A percentile compares a stretch with the other conserved stretches of the same genome.
Evolutionary conservation across 2,329 filamentous ascomycete species (phyloP).

Genomic region (Mycosphaerella sp.): DNA sequence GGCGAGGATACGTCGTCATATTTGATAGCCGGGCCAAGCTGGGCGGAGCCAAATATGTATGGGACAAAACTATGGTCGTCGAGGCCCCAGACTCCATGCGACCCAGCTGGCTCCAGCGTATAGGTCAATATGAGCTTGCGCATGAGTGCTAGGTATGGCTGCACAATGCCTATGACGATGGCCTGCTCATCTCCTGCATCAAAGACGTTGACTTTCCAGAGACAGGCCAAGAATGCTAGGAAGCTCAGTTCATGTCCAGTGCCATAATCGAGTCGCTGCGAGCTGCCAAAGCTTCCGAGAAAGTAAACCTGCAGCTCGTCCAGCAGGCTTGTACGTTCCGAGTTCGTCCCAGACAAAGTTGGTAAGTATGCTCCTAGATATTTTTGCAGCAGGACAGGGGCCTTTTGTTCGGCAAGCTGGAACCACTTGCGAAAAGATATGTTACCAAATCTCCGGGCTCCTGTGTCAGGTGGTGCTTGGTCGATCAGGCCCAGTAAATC

Average conservation of each 20-base stretch:
- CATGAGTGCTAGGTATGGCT: conserved; percentile 78
- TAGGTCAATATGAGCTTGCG: conserved; percentile 82
- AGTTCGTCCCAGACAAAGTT: conserved; percentile 40
- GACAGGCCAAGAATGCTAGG: conserved; percentile 76
- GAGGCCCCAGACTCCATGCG: conserved; percentile 97
- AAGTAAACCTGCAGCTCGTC: conserved; percentile 73
- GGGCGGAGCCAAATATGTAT: conserved; percentile 92
- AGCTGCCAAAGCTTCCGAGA: conserved; percentile 77
- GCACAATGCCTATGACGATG: conserved; percentile 75
- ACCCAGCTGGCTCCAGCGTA: conserved; percentile 88
- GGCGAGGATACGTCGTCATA: conserved; percentile 42
- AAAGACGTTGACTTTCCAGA: conserved; percentile 89
- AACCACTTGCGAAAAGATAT: conserved; percentile 83
- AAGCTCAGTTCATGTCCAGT: conserved; percentile 96
- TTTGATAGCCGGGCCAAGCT: conserved; percentile 71
- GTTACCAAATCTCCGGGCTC: conserved; percentile 87
- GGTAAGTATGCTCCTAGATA: conserved; percentile 14
- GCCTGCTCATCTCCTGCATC: conserved; percentile 63
- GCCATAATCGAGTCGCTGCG: conserved; percentile 87
- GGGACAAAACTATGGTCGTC: conserved; percentile 93
- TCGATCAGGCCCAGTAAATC: conserved; percentile 62
- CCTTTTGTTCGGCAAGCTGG: conserved; percentile 57
- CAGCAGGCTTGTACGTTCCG: conserved; percentile 7
- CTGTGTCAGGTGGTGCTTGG: conserved; percentile 75
- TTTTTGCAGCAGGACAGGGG: conserved; percentile 43